Percentiles rank a stretch among this genome's conserved stretches.
phyloP scores from a whole-genome alignment of 108 stramenopile genomes.

The Discostella stelligeroides region DNA sequence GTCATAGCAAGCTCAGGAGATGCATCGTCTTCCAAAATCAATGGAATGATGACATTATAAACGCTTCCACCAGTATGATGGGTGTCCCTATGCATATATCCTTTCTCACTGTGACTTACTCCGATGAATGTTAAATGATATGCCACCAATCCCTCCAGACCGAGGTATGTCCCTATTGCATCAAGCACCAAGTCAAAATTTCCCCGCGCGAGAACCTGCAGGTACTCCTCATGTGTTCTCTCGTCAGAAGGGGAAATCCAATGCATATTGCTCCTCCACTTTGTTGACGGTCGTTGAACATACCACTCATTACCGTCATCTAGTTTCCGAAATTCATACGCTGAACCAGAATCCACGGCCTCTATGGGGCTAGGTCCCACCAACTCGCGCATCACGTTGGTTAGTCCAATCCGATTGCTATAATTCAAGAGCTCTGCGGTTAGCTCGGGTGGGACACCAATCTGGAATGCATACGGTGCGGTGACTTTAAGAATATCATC shows the following conservation, averaged over 20 bases:
- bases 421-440: constrained; percentile 44
- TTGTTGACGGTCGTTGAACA: constrained; percentile 49
- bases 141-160: constrained; percentile 44
- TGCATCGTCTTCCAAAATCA: constrained; percentile 51
- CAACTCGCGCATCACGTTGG: constrained; percentile 36
- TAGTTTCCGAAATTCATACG: constrained; percentile 33
- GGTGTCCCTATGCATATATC: constrained; percentile 49
- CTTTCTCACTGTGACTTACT: constrained; percentile 39
- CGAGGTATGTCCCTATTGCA: constrained; percentile 52
- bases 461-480: constrained; percentile 41
- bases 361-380: constrained; percentile 27
- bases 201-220: constrained; percentile 49
- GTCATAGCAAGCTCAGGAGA: constrained; percentile 39
- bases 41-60: constrained; percentile 58
- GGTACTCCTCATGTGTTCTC: constrained; percentile 56
- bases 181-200: constrained; percentile 61
- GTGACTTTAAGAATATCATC: neutral
- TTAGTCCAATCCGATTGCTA: constrained; percentile 46
- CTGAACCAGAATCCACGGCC: constrained; percentile 9
- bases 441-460: constrained; percentile 56
- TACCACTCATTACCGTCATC: constrained; percentile 61
- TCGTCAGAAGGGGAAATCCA: constrained; percentile 71
- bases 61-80: constrained; percentile 32
- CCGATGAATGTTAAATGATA: constrained; percentile 57
- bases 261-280: constrained; percentile 66